Evolutionary conservation across 495 filamentous ascomycete genomes (phyloP), one percentile per base, ranked within the genome.

Genomic region (Acidiella bohemica): DNA sequence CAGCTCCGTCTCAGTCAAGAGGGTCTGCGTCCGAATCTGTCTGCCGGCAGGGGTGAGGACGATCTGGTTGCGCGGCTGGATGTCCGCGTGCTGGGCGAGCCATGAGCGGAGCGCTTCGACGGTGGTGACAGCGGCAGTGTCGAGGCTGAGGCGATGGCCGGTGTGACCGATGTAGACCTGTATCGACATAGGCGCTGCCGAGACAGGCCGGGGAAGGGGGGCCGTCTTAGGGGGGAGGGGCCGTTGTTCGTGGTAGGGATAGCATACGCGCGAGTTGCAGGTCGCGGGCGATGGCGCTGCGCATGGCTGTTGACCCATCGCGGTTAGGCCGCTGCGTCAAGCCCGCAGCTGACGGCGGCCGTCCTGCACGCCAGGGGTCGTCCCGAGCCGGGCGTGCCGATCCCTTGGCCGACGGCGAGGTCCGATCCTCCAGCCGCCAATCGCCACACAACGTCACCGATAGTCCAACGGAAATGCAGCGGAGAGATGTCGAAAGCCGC

Each of bases 151-250:
- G 64, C 78, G 77, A 67, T 84, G 76, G 67, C 86, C 86, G 53
- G 80, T 80, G 67, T 90, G 85, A 67, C 83, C 86, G 44, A 90
- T 73, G 61, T 80, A 81, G 60, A 94, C 75, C 60, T 84, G 72
- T 57, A 83, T 66, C 63, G 78, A 77, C 73, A 86, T 85, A 47
- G 40, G 59, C 53, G 53, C 50, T 50, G 44, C 44, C 19, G 40
- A 1, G 10, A 19, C 34, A 37, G 34, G 12, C 12, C 13, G 18
- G 4, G 12, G 18, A 4, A 12, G 21, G 22, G 3, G 31, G 2
- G 23, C 2, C 11, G 34, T 24, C 7, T 37, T 10, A 13, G 23
- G 5, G 32, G 11, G 4, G 20, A 25, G 5, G 20, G 23, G 34
- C 22, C 25, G 20, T 19, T 19, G 34, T 25, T 19, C 20, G 34